A percentile compares a stretch with the other conserved stretches of the same genome.
These are phyloP conservation scores for Excoecaria agallocha DNA, from an alignment of 345 rosid genomes.

Conservation along the genomic window DNA sequence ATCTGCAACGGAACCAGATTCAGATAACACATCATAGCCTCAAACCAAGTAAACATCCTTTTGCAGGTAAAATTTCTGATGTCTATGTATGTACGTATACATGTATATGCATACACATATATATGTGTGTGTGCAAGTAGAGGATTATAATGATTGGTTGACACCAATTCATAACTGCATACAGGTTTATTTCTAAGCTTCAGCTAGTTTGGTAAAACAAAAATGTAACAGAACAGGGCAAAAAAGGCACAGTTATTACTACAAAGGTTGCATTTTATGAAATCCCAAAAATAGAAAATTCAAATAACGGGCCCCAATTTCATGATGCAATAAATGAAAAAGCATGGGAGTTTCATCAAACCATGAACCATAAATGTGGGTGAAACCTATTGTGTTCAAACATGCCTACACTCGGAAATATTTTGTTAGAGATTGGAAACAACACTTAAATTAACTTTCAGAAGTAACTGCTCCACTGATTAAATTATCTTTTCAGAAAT, in stretches of 20 bases:
- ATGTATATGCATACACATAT: not conserved
- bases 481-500: not conserved
- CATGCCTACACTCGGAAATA: too few relatives aligned
- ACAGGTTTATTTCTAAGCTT: not conserved
- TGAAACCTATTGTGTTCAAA: not conserved
- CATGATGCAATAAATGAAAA: not conserved
- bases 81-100: too few relatives aligned
- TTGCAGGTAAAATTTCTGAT: not conserved
- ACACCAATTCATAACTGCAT: not conserved
- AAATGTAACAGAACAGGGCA: not conserved
- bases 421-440: too few relatives aligned
- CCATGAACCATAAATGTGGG: not conserved
- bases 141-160: not conserved
- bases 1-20: conserved; percentile 36
- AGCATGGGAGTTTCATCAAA: not conserved
- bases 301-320: not conserved
- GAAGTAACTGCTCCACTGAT: not conserved
- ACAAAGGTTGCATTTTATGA: not conserved
- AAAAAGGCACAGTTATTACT: not conserved
- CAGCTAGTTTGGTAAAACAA: not conserved
- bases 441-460: not conserved
- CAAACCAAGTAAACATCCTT: not conserved
- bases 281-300: not conserved
- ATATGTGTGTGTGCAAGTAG: not conserved
- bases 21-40: not conserved